Conservation (phyloP, 2,329 filamentous ascomycete species). For the Albifimbria verrucaria region DNA sequence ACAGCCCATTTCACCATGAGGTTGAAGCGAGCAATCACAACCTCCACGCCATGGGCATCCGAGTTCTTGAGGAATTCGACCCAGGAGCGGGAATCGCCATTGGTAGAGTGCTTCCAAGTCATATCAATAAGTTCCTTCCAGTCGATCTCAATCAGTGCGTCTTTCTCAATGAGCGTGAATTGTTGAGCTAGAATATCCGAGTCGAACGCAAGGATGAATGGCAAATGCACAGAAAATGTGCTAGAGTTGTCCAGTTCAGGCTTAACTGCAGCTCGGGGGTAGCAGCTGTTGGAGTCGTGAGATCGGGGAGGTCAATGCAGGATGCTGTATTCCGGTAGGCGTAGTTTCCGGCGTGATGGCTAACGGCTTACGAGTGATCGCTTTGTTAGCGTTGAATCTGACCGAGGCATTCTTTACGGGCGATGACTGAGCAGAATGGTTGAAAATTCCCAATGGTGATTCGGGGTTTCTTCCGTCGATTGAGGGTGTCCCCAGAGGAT, state of each 20-base stretch:
- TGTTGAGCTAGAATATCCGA: constrained; percentile 77
- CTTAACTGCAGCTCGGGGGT: constrained; percentile 29
- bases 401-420: not conserved
- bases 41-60: constrained; percentile 72
- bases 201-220: constrained; percentile 78
- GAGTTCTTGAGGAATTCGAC: constrained; percentile 74
- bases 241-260: constrained; percentile 24
- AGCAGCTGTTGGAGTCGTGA: constrained; percentile 2
- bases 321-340: constrained; percentile 37
- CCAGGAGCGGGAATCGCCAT: constrained; percentile 69
- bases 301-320: constrained; percentile 11
- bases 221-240: constrained; percentile 60
- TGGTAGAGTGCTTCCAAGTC: constrained; percentile 70
- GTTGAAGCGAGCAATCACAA: constrained; percentile 83
- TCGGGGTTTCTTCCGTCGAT: constrained; percentile 26
- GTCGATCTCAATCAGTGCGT: constrained; percentile 80
- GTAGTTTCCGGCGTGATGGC: constrained; percentile 46
- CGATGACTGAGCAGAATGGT: not conserved
- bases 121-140: constrained; percentile 86
- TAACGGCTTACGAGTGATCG: constrained; percentile 17
- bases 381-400: not conserved
- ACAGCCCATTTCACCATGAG: constrained; percentile 85
- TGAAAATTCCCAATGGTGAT: constrained; percentile 25
- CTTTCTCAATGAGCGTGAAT: constrained; percentile 82
- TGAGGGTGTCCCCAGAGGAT: constrained; percentile 29